Evolutionary conservation across 768 basidiomycete species (phyloP).

Genomic region (Suillus subalutaceus): DNA sequence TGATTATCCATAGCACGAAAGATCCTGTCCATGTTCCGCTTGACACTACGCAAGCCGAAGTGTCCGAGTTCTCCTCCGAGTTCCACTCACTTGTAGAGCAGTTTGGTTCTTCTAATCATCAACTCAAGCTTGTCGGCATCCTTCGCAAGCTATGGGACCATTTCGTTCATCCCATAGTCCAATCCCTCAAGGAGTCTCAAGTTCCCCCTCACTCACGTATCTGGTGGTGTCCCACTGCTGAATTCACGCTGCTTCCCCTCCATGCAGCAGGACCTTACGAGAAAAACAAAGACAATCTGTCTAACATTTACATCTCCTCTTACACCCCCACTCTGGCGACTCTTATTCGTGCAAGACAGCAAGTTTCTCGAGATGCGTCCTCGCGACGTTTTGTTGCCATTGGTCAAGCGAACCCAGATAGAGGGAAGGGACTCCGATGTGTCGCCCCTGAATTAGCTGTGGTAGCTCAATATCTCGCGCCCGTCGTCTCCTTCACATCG

Average conservation of each 20-base stretch:
- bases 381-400: neutral
- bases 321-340: neutral
- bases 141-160: neutral
- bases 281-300: neutral
- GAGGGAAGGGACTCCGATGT: neutral
- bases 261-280: neutral
- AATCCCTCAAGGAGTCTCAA: neutral
- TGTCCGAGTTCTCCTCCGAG: neutral
- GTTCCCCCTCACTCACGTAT: neutral
- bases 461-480: neutral
- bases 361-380: neutral
- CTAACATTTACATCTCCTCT: neutral
- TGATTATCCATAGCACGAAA: neutral
- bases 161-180: too few species aligned
- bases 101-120: neutral
- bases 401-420: neutral
- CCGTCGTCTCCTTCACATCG: neutral
- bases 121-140: neutral
- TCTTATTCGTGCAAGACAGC: neutral
- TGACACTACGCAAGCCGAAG: neutral
- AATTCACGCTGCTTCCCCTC: neutral
- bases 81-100: neutral
- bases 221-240: neutral
- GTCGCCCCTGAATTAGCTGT: neutral
- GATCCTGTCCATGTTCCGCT: neutral